Evolutionary conservation across 371 early-diverging fungal species (phyloP).

Genomic region (Funneliformis caledonium): DNA sequence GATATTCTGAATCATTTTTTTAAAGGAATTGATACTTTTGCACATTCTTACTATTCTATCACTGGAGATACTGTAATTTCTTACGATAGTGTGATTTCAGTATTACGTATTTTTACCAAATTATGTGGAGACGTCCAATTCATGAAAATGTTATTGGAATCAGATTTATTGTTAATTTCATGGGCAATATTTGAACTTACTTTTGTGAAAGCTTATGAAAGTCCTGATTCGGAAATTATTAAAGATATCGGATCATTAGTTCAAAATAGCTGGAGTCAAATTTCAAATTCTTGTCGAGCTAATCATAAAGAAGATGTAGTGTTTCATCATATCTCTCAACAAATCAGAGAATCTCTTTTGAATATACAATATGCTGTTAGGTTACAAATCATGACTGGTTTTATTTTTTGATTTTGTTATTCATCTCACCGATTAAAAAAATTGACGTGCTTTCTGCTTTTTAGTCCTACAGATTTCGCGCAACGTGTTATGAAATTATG

Average conservation of each 20-base stretch:
- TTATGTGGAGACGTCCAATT: conserved; percentile 1
- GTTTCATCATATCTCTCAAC: conserved; percentile 46
- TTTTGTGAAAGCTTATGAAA: conserved; percentile 23
- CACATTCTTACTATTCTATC: neutral
- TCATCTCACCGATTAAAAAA: neutral
- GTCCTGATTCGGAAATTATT: neutral
- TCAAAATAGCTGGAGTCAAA: conserved; percentile 18
- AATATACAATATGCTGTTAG: conserved; percentile 54
- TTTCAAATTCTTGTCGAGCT: neutral
- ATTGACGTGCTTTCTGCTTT: conserved; percentile 4
- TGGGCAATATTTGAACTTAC: conserved; percentile 23
- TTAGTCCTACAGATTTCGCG: conserved; percentile 50
- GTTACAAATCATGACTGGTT: conserved; percentile 41
- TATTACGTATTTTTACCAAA: conserved; percentile 21
- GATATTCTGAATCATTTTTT: neutral
- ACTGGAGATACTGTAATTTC: neutral
- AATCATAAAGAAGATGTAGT: conserved; percentile 40
- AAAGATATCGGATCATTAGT: conserved; percentile 13
- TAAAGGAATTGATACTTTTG: neutral
- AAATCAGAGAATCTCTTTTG: conserved; percentile 52
- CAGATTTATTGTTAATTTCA: neutral
- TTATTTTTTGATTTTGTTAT: neutral
- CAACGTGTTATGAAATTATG: conserved; percentile 44
- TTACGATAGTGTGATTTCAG: conserved; percentile 1
- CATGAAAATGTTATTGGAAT: conserved; percentile 26